Percentiles rank a stretch among this genome's conserved stretches.
Evolutionary conservation across 768 basidiomycete genomes (phyloP).

Genomic region (Exidia glandulosa): DNA sequence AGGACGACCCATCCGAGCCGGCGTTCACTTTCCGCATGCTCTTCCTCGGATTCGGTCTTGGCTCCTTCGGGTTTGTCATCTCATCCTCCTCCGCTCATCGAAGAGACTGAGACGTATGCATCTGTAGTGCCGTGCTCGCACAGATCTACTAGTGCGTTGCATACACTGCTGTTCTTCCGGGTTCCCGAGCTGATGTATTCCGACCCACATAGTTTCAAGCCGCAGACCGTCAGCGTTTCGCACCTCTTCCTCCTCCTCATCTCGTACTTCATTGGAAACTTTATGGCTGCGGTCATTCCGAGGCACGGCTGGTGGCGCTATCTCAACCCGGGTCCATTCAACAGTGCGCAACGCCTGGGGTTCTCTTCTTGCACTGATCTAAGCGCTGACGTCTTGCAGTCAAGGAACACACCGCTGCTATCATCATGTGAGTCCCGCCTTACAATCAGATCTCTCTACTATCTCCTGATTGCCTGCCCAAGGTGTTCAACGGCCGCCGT

Average conservation of each 20-base stretch:
- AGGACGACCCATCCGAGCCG: slow-evolving; percentile 13
- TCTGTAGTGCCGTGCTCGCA: slow-evolving; percentile 19
- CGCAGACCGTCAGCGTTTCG: slow-evolving; percentile 16
- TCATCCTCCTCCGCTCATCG: neutral
- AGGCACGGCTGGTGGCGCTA: slow-evolving; percentile 13
- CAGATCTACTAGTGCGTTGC: slow-evolving; percentile 28
- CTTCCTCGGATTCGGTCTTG: slow-evolving; percentile 19
- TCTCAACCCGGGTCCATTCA: slow-evolving; percentile 20
- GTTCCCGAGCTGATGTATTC: neutral
- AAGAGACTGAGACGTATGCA: neutral
- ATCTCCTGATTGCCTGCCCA: too few relatives aligned
- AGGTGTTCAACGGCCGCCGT: slow-evolving; percentile 20
- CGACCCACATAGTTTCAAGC: slow-evolving; percentile 13
- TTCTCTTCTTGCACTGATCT: neutral
- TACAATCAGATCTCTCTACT: neutral
- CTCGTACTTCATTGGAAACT: slow-evolving; percentile 16
- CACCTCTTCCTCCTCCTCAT: slow-evolving; percentile 21
- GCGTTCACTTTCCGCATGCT: slow-evolving; percentile 19
- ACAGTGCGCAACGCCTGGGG: slow-evolving; percentile 17
- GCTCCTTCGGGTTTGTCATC: slow-evolving; percentile 17
- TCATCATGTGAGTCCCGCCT: slow-evolving; percentile 19
- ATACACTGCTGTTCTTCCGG: neutral
- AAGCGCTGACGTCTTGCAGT: slow-evolving; percentile 10
- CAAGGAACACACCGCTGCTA: slow-evolving; percentile 20
- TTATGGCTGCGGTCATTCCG: slow-evolving; percentile 9